Conservation (phyloP, 2,329 filamentous ascomycete genomes). For the Dendrostoma leiphaemia region DNA sequence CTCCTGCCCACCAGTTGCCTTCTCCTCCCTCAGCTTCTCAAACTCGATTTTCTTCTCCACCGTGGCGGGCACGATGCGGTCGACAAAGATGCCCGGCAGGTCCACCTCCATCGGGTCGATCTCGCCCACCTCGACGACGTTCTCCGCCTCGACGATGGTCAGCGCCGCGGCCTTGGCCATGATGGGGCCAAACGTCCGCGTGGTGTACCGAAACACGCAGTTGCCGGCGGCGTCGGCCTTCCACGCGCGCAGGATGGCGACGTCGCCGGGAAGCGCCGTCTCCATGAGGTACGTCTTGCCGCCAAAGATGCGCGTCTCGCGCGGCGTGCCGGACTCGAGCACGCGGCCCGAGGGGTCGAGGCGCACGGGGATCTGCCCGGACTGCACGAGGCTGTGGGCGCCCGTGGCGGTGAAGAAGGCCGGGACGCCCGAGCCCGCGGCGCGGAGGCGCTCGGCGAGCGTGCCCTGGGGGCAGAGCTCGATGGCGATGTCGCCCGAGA, state of each 20-base stretch:
- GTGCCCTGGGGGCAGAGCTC: conserved; percentile 77
- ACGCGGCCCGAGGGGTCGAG: conserved; percentile 59
- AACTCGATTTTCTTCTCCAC: conserved; percentile 71
- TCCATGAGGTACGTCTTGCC: conserved; percentile 76
- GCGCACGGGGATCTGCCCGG: conserved; percentile 64
- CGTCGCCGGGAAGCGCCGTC: conserved; percentile 71
- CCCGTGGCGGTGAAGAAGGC: conserved; percentile 80
- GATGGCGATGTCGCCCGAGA: conserved; percentile 71
- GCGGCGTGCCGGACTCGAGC: conserved; percentile 61
- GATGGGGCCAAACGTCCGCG: conserved; percentile 70
- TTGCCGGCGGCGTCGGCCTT: conserved; percentile 77
- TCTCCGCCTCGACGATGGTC: conserved; percentile 81
- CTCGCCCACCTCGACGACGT: conserved; percentile 73
- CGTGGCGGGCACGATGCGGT: conserved; percentile 74
- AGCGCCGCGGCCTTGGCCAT: conserved; percentile 79
- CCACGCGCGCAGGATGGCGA: conserved; percentile 74
- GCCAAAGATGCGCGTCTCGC: conserved; percentile 71
- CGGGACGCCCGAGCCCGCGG: conserved; percentile 73
- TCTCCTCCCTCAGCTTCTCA: conserved; percentile 52
- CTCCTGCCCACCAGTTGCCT: conserved; percentile 31
- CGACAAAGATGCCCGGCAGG: conserved; percentile 79
- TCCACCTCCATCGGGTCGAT: conserved; percentile 74
- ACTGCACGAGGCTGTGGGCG: conserved; percentile 64
- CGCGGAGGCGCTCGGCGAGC: conserved; percentile 68
- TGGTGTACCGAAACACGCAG: conserved; percentile 76